Conservation (phyloP, 2,329 filamentous ascomycete genomes). For the Neofusicoccum parvum region DNA sequence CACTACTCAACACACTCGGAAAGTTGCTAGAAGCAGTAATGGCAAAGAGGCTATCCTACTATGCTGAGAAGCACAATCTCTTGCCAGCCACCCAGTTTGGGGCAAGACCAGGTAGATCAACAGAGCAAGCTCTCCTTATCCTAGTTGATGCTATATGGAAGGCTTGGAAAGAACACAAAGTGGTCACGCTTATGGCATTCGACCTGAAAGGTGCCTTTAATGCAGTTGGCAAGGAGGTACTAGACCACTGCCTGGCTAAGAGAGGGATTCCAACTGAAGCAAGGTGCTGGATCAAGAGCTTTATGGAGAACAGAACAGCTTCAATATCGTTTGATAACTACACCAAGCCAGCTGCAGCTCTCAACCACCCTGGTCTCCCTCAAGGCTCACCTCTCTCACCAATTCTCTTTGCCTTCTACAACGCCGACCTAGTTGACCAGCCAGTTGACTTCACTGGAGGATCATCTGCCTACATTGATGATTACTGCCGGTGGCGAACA, state of each 20-base stretch:
- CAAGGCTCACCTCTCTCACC: conserved; percentile 6
- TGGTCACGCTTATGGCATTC: neutral
- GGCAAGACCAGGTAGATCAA: conserved; percentile 25
- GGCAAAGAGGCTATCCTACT: conserved; percentile 26
- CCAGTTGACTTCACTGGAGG: conserved; percentile 1
- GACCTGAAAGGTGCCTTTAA: conserved; percentile 16
- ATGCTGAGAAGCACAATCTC: conserved; percentile 26
- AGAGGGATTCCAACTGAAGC: neutral
- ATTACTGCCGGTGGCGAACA: conserved; percentile 24
- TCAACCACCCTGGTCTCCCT: neutral
- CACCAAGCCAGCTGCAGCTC: neutral
- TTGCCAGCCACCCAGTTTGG: conserved; percentile 30
- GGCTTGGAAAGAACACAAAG: neutral
- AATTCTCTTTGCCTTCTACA: conserved; percentile 16
- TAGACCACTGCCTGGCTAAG: neutral
- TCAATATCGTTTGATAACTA: neutral
- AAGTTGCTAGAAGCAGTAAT: conserved; percentile 27
- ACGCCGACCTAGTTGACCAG: conserved; percentile 3
- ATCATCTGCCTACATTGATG: conserved; percentile 13
- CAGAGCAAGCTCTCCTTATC: conserved; percentile 29
- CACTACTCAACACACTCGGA: conserved; percentile 27
- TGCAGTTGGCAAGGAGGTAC: neutral
- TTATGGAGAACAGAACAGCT: neutral
- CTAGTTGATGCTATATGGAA: conserved; percentile 18
- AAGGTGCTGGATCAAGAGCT: neutral